Evolutionary conservation across 441 rosid genomes (phyloP).

Genomic region (Adansonia grandidieri): DNA sequence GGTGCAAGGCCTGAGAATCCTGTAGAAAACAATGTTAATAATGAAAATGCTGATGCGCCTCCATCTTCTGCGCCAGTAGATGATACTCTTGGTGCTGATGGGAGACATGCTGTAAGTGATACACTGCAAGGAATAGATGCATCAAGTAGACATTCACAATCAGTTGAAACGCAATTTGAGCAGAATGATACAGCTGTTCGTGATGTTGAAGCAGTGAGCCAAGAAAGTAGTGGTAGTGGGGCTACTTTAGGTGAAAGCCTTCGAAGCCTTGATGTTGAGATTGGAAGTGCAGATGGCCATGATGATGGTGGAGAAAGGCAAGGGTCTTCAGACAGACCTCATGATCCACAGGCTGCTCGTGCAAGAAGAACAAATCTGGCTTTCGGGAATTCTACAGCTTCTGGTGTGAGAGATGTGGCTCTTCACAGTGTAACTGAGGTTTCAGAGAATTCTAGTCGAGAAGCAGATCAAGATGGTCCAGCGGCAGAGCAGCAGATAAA

Average conservation of each 20-base stretch:
- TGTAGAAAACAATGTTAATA: conserved; percentile 54
- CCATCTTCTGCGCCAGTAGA: conserved; percentile 53
- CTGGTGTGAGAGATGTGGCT: conserved; percentile 73
- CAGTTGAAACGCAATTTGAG: conserved; percentile 93
- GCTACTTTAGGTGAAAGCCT: conserved; percentile 99
- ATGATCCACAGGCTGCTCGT: conserved; percentile 65
- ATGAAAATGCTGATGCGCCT: conserved; percentile 50
- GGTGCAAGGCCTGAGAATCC: conserved; percentile 51
- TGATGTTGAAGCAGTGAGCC: conserved; percentile 99
- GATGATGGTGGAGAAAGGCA: conserved; percentile 97
- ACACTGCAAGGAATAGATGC: conserved; percentile 45
- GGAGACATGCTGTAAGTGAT: conserved; percentile 50
- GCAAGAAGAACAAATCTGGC: conserved; percentile 70
- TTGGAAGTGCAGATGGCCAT: conserved; percentile 99
- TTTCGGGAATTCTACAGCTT: conserved; percentile 57
- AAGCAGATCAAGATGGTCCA: conserved; percentile 81
- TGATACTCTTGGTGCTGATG: conserved; percentile 52
- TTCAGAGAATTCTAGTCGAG: conserved; percentile 88
- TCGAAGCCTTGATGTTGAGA: conserved; percentile 97
- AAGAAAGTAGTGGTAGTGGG: conserved; percentile 98
- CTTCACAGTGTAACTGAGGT: conserved; percentile 96
- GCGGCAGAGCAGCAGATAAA: conserved; percentile 68
- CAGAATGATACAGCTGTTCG: conserved; percentile 81
- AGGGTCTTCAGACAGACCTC: conserved; percentile 71
- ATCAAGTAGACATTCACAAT: conserved; percentile 51